Base-by-base conservation (phyloP, 1,284 basidiomycete species). In the Sanghuangporus baumii region DNA sequence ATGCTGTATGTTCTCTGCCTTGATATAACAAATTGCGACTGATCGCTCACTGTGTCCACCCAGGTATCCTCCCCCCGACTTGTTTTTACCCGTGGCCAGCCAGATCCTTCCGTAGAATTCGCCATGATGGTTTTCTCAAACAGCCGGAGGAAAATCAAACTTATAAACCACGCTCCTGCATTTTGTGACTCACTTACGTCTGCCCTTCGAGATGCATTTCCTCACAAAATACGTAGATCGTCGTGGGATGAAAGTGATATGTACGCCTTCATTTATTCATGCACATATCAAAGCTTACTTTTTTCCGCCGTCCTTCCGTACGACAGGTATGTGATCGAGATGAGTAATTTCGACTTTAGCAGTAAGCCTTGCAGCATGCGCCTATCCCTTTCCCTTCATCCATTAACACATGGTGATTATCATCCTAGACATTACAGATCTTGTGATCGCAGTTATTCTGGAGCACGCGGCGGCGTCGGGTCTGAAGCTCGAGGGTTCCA, bases 101-200 rank as follows among this genome's bases (percentile, higher is more conserved):
- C 78, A 8, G 85, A 87, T 65, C 63, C 64, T n/a, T 70, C 74
- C 8, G 76, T 81, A 0, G 74, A 79, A 55, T 86, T 89, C 71
- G 88, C 90, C 69, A 71, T 86, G 16, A 82, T 83, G 26, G 81
- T 79, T 69, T 79, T 89, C 68, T 84, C 84, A 34, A 76, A 78
- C 52, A 76, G 79, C 7, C 84, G 83, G 3, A 77, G 80, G 59
- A 79, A 80, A 57, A 71, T 89, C 50, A 84, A 81, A 11, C 73
- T 89, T 26, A 74, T 88, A 46, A 80, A 85, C 55, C 83, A 84
- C 14, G 85, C 87, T 0, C 75, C 74, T 20, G 73, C 76, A 26
- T 74, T 85, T 37, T 80, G 81, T 64, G 72, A 78, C 23, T 73
- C 78, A n/a, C 72, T 86, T 7, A 79, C 78, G 7, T 73, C 75